Evolutionary conservation across 441 rosid genomes (phyloP).

Genomic region (Metrosideros polymorpha): DNA sequence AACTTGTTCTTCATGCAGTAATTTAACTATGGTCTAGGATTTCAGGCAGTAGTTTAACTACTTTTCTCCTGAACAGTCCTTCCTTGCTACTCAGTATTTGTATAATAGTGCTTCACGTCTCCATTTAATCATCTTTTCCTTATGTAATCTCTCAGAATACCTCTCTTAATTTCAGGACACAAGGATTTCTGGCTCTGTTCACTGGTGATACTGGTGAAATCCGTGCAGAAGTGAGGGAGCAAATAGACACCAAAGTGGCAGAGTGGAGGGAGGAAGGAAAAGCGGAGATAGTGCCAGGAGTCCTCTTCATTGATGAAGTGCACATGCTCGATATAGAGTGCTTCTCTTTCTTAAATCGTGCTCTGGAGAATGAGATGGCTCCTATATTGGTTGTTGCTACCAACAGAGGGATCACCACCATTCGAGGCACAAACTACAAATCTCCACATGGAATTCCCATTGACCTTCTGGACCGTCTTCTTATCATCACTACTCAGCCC

Average conservation of each 20-base stretch:
- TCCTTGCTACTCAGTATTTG: neutral
- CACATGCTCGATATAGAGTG: slow-evolving; percentile 98
- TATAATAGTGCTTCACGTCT: neutral
- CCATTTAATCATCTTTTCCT: neutral
- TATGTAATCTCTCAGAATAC: neutral
- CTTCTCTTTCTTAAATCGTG: slow-evolving; percentile 94
- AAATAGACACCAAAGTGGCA: slow-evolving; percentile 86
- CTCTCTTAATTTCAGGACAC: slow-evolving; percentile 40
- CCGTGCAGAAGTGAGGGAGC: slow-evolving; percentile 89
- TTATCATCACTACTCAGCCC: slow-evolving; percentile 78
- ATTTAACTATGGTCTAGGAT: neutral
- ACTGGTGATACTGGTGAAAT: slow-evolving; percentile 97
- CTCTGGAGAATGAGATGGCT: slow-evolving; percentile 93
- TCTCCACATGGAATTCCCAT: slow-evolving; percentile 94
- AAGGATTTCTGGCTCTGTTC: slow-evolving; percentile 90
- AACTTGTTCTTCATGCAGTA: neutral
- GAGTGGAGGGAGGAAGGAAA: slow-evolving; percentile 99
- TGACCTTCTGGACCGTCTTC: slow-evolving; percentile 86
- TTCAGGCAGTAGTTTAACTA: neutral
- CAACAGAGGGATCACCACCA: slow-evolving; percentile 83
- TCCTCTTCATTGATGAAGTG: slow-evolving; percentile 89
- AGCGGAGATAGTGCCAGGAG: slow-evolving; percentile 93
- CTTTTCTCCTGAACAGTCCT: neutral
- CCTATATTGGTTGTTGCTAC: slow-evolving; percentile 90
- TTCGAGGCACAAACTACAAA: slow-evolving; percentile 87